Percentiles rank a stretch among this genome's conserved stretches.
Conservation (phyloP, 202 grass and related monocot species). For the Schoenoplectus triqueter region DNA sequence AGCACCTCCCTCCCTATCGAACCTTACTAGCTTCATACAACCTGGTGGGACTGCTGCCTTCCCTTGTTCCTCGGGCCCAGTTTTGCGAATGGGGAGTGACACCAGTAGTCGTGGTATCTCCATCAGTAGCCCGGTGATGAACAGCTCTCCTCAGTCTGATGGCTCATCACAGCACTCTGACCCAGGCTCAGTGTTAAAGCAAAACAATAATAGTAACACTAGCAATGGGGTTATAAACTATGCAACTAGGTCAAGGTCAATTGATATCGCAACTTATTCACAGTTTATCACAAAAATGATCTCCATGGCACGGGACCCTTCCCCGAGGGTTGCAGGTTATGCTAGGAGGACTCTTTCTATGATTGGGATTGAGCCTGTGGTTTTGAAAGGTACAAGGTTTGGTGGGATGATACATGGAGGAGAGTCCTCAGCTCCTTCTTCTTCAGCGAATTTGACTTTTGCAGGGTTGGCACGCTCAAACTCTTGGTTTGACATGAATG, state of each 20-base stretch:
- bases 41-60: slow-evolving; percentile 47
- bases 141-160: slow-evolving; percentile 92
- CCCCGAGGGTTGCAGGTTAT: slow-evolving; percentile 72
- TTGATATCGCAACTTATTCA: slow-evolving; percentile 69
- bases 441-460: slow-evolving; percentile 54
- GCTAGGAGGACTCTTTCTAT: slow-evolving; percentile 77
- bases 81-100: slow-evolving; percentile 85
- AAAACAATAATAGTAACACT: slow-evolving; percentile 46
- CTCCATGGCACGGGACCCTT: slow-evolving; percentile 87
- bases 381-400: slow-evolving; percentile 78
- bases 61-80: slow-evolving; percentile 58
- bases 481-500: slow-evolving; percentile 97
- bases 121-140: slow-evolving; percentile 79
- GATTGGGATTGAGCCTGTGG: slow-evolving; percentile 84
- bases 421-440: slow-evolving; percentile 56
- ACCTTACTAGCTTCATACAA: slow-evolving; percentile 66
- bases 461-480: slow-evolving; percentile 84
- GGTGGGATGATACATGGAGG: slow-evolving; percentile 61
- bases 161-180: slow-evolving; percentile 95
- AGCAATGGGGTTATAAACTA: slow-evolving; percentile 76
- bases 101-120: slow-evolving; percentile 66
- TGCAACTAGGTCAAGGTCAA: slow-evolving; percentile 49
- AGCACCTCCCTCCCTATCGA: slow-evolving; percentile 80
- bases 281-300: slow-evolving; percentile 81
- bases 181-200: slow-evolving; percentile 70